Evolutionary conservation across 108 stramenopile genomes (phyloP), one percentile per base, ranked within the genome.

Genomic region (Aurantiochytrium sp.): DNA sequence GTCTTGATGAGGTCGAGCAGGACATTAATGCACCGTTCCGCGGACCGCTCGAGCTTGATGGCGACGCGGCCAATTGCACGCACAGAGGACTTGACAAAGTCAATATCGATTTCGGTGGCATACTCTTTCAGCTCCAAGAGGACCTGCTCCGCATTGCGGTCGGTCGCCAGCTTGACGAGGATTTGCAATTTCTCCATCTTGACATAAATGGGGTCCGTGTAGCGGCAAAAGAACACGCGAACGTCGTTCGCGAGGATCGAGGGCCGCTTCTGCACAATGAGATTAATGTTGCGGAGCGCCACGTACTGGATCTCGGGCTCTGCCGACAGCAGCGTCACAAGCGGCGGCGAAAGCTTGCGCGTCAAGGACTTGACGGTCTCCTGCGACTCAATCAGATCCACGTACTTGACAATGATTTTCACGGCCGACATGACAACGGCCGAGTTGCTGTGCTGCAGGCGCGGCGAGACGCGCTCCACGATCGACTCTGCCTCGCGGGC

Each of bases 151-250:
- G 98, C 96, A 92, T 98, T 99, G 89, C 95, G 93, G 91, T 99
- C 98, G 35, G 93, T 94, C 4, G 97, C 98, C 19, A 99, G 94
- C 72, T 97, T 98, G 93, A 99, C 99, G 91, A 99, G 98, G 92
- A 99, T 98, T 92, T 99, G 98, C 43, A 99, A 92, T 92, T 99
- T 99, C 91, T 99, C 98, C 98, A 99, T 97, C 94, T 99, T 99
- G 91, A 99, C 99, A 93, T 99, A 99, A 88, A 99, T 99, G 19
- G 99, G 99, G 92, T 99, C 99, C 92, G 99, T 99, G 96, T 99
- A 99, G 93, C 98, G 99, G 97, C 98, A 99, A 90, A 99, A 99
- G 95, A 99, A 99, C 88, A 99, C 98, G 92, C 98, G 98, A 91
- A 99, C 98, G 93, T 98, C 98, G 90, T 97, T 96, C 93, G 98